phyloP scores from a whole-genome alignment of 495 filamentous ascomycete genomes.

The Neurospora cerealis region DNA sequence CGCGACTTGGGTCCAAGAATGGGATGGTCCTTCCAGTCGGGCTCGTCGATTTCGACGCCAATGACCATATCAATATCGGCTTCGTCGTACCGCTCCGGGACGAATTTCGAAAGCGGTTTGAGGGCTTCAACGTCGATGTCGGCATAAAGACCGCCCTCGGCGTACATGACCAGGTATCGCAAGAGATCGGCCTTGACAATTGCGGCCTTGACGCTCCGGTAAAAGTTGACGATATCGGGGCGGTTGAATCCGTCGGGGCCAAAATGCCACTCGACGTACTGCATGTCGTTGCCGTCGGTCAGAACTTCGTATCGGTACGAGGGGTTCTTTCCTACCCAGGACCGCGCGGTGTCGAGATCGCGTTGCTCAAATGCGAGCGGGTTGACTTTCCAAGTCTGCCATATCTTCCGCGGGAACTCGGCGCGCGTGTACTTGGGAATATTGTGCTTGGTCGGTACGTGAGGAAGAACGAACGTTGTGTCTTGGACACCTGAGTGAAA shows the following conservation, averaged over 20 bases:
- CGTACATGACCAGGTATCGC: slow-evolving; percentile 47
- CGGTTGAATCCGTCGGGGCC: slow-evolving; percentile 48
- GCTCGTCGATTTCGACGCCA: slow-evolving; percentile 56
- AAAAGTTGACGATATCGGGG: slow-evolving; percentile 49
- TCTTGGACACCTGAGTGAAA: slow-evolving; percentile 18
- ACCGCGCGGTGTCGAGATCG: slow-evolving; percentile 40
- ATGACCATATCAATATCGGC: slow-evolving; percentile 50
- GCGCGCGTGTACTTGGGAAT: slow-evolving; percentile 7
- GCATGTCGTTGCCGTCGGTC: slow-evolving; percentile 49
- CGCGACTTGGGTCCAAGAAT: slow-evolving; percentile 51
- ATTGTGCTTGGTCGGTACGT: not conserved
- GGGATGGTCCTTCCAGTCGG: slow-evolving; percentile 47
- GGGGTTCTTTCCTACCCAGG: slow-evolving; percentile 51
- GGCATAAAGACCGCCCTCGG: slow-evolving; percentile 48
- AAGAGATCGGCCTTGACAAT: slow-evolving; percentile 55
- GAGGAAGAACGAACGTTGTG: slow-evolving; percentile 1
- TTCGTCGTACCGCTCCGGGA: slow-evolving; percentile 38
- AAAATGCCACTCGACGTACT: slow-evolving; percentile 50
- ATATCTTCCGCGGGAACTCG: slow-evolving; percentile 38
- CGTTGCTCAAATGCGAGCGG: slow-evolving; percentile 47
- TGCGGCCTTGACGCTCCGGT: slow-evolving; percentile 42
- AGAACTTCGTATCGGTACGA: slow-evolving; percentile 52
- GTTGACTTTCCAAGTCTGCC: slow-evolving; percentile 60
- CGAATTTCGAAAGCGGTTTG: slow-evolving; percentile 37
- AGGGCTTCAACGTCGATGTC: slow-evolving; percentile 50